phyloP scores from a whole-genome alignment of 2,329 filamentous ascomycete species.

The Gnomoniopsis smithogilvyi region DNA sequence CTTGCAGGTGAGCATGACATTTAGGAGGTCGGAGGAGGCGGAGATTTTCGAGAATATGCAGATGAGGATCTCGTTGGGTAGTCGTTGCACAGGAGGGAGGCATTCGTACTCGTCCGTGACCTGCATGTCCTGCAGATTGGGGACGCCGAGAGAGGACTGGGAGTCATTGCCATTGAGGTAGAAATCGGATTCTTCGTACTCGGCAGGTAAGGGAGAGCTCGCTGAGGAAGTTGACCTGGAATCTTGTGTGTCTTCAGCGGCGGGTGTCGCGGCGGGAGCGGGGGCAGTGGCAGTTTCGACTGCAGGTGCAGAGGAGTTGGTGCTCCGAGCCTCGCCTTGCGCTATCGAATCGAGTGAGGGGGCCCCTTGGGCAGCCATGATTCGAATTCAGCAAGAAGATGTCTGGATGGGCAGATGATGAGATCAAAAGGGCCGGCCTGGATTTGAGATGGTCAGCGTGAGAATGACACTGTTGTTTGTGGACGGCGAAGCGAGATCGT shows the following conservation, averaged over 20 bases:
- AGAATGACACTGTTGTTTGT: neutral
- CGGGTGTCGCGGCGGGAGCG: constrained; percentile 22
- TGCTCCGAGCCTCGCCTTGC: constrained; percentile 11
- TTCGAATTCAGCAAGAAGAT: constrained; percentile 7
- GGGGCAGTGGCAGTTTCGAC: constrained; percentile 12
- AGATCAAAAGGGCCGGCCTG: neutral
- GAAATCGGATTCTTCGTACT: constrained; percentile 92
- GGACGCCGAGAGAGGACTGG: constrained; percentile 82
- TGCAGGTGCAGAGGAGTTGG: constrained; percentile 1
- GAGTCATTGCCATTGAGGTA: constrained; percentile 89
- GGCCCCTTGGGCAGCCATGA: constrained; percentile 24
- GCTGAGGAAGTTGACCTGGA: constrained; percentile 65
- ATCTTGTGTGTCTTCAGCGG: constrained; percentile 43
- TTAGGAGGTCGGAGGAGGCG: constrained; percentile 71
- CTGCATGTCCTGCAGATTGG: constrained; percentile 72
- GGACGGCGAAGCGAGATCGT: neutral
- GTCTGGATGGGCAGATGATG: neutral
- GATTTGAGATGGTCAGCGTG: neutral
- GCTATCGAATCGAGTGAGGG: constrained; percentile 27
- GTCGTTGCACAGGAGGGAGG: constrained; percentile 73
- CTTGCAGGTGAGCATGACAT: constrained; percentile 92
- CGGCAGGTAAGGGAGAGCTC: constrained; percentile 70
- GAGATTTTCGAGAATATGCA: constrained; percentile 83
- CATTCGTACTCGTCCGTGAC: constrained; percentile 65
- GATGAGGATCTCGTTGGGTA: constrained; percentile 94